Base-by-base conservation (phyloP, 805 yeast genomes). In the Hanseniaspora thailandica region DNA sequence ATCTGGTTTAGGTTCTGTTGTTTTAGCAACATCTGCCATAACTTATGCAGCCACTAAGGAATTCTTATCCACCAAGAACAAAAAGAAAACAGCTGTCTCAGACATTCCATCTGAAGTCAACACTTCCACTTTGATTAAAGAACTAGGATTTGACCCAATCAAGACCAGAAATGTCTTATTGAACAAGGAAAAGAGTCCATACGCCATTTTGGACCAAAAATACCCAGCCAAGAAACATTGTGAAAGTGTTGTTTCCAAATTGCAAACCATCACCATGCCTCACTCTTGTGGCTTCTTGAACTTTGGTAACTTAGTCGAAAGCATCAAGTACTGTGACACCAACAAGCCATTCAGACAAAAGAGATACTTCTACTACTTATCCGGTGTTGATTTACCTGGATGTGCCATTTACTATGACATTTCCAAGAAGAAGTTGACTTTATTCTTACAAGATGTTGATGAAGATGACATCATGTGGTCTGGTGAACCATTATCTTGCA, bases 391-490 rank as follows among this genome's bases (percentile, higher is more conserved):
- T 57, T 74, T 86, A 47, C 87, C 93, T 0, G 94, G 93, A 1
- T 74, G 84, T 33, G 82, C 78, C 59, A 75, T 86, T 1, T 68
- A 84, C 22, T 90, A 76, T 62, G 71, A 78, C 47, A 61, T 80
- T 36, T 62, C 59, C 3, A 59, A 66, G 6, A 86, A 82, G 43
- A 73, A 77, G 51, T 71, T 87, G 56, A 78, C 81, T 0, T 69
- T 90, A 25, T 90, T 84, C 62, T 71, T 93, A 49, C 97, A 97
- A 0, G 77, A 84, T 51, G 73, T 90, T 38, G 96, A 88, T 62
- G 69, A 75, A 41, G 97, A 93, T 43, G 96, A 86, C 63, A 84
- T 90, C 40, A 84, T 93, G 87, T 90, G 98, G 98, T 82, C 93
- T 55, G 98, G 98, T 0, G 63, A 83, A 67, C 98, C 98, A 5